A percentile compares a stretch with the other conserved stretches of the same genome.
Conservation (phyloP, 208 protist species). For the Trypanosoma lewisi region DNA sequence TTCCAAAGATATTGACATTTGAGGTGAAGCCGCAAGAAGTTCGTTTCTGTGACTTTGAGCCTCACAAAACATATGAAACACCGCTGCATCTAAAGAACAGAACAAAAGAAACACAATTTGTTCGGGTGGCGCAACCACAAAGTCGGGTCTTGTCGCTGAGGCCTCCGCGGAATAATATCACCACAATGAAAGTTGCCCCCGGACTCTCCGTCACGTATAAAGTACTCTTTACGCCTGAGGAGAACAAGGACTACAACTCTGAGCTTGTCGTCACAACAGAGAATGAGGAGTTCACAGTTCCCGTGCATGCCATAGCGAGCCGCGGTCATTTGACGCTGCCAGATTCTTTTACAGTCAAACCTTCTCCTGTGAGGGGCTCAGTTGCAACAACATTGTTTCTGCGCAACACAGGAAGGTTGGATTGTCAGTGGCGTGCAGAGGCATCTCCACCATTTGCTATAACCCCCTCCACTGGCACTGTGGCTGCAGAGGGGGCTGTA, state of each 20-base stretch:
- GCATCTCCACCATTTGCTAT: slow-evolving; percentile 34
- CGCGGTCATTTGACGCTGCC: slow-evolving; percentile 90
- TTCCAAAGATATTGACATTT: slow-evolving; percentile 52
- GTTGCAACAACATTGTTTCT: slow-evolving; percentile 80
- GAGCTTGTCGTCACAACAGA: slow-evolving; percentile 88
- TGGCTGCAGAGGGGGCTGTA: slow-evolving; percentile 51
- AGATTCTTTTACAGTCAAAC: slow-evolving; percentile 45
- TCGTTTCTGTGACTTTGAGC: slow-evolving; percentile 70
- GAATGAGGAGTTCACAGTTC: slow-evolving; percentile 84
- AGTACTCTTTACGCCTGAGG: slow-evolving; percentile 82
- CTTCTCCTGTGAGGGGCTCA: slow-evolving; percentile 70
- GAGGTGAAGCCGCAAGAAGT: slow-evolving; percentile 79
- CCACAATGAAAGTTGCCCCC: slow-evolving; percentile 80
- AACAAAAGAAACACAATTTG: slow-evolving; percentile 64
- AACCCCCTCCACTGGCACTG: slow-evolving; percentile 61
- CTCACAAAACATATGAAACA: slow-evolving; percentile 71
- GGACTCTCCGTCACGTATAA: slow-evolving; percentile 88
- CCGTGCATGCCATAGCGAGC: slow-evolving; percentile 74
- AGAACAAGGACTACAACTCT: slow-evolving; percentile 73
- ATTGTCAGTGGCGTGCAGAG: slow-evolving; percentile 70
- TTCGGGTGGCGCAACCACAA: slow-evolving; percentile 79
- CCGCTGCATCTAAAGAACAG: slow-evolving; percentile 83
- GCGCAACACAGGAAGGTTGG: slow-evolving; percentile 73
- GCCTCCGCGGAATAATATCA: slow-evolving; percentile 42
- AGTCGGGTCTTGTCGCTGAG: slow-evolving; percentile 73